Percentiles rank a stretch among this genome's conserved stretches.
phyloP scores from a whole-genome alignment of 2,329 filamentous ascomycete genomes.

The Aspergillus pseudotamarii region DNA sequence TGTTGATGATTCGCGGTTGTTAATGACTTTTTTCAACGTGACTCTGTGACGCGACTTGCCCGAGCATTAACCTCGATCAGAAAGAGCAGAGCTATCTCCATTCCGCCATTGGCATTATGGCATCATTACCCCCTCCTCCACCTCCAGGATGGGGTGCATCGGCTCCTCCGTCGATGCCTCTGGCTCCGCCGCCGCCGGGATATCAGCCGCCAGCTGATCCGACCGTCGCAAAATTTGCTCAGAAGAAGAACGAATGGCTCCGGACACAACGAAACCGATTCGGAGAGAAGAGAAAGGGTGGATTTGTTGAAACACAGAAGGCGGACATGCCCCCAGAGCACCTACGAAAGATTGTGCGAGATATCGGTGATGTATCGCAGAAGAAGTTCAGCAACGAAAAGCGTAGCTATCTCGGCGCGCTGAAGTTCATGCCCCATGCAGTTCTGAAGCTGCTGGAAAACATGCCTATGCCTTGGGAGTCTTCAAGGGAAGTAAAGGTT shows the following conservation, averaged over 20 bases:
- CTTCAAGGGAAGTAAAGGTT: conserved; percentile 92
- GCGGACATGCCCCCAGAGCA: conserved; percentile 98
- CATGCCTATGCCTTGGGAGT: conserved; percentile 99
- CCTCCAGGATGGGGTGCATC: conserved; percentile 66
- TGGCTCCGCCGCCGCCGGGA: conserved; percentile 79
- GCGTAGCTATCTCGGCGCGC: conserved; percentile 90
- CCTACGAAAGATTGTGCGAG: conserved; percentile 94
- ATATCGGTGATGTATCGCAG: conserved; percentile 98
- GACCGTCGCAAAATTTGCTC: conserved; percentile 88
- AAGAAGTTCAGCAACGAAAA: conserved; percentile 99
- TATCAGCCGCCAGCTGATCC: conserved; percentile 80
- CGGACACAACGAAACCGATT: conserved; percentile 88
- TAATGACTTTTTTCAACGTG: conserved; percentile 29
- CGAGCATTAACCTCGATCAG: conserved; percentile 28
- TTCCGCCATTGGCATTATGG: conserved; percentile 50
- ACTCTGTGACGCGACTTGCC: conserved; percentile 37
- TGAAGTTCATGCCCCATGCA: conserved; percentile 99
- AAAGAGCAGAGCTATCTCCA: conserved; percentile 23
- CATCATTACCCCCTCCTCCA: conserved; percentile 66
- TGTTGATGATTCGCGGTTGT: conserved; percentile 22
- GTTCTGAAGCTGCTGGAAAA: conserved; percentile 97
- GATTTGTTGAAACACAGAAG: conserved; percentile 97
- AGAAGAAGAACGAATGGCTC: conserved; percentile 99
- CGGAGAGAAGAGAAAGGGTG: conserved; percentile 93
- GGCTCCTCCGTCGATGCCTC: conserved; percentile 54